A percentile compares a stretch with the other conserved stretches of the same genome.
Evolutionary conservation across 2,329 filamentous ascomycete species (phyloP).

Genomic region (Trichoderma breve): DNA sequence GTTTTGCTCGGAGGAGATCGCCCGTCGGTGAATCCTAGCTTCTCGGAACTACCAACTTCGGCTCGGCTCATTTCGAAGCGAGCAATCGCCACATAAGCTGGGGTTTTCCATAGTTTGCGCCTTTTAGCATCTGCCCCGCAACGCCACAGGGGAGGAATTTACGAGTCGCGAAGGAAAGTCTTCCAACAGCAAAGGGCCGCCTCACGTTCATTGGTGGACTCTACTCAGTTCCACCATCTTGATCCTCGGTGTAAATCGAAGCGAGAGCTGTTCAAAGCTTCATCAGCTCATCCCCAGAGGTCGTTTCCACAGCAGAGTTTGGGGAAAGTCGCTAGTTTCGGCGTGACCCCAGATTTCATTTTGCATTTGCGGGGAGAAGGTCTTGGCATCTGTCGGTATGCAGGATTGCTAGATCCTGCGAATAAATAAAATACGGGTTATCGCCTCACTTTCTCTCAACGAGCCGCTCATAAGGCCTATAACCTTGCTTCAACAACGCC

Average conservation of each 20-base stretch:
- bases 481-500: background rate
- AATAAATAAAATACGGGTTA: background rate
- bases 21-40: background rate
- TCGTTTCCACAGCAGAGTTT: background rate
- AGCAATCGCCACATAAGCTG: background rate
- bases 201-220: background rate
- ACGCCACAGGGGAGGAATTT: background rate
- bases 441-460: background rate
- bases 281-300: background rate
- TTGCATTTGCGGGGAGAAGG: background rate
- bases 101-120: background rate
- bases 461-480: background rate
- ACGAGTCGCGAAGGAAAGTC: background rate
- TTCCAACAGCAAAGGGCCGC: background rate
- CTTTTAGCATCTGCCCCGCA: background rate
- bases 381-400: background rate
- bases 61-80: conserved; percentile 11
- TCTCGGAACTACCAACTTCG: background rate
- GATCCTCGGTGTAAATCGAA: background rate
- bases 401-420: background rate
- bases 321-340: background rate
- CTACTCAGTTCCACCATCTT: background rate
- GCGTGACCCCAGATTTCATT: background rate
- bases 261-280: background rate
- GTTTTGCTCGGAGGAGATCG: background rate